These are phyloP conservation scores for Tothia fuscella DNA, from an alignment of 2,329 filamentous ascomycete species.

Conservation along the genomic window DNA sequence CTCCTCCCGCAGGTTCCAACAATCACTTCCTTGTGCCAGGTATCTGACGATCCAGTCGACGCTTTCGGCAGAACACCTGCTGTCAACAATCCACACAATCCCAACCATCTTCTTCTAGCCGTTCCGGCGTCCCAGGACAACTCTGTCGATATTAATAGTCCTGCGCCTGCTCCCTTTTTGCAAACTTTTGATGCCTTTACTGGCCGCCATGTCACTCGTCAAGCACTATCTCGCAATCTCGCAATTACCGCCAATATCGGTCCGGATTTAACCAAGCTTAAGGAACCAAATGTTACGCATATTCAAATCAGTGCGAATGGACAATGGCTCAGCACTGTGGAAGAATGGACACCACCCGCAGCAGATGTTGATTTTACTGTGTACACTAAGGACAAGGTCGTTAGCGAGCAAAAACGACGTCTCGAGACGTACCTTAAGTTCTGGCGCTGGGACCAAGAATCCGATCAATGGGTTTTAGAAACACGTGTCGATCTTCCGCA, in stretches of 20 bases:
- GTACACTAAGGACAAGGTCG: constrained; percentile 13
- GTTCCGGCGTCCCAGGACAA: constrained; percentile 37
- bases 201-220: constrained; percentile 67
- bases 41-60: constrained; percentile 13
- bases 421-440: constrained; percentile 81
- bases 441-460: constrained; percentile 56
- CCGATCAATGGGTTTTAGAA: constrained; percentile 55
- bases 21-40: no score
- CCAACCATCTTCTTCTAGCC: constrained; percentile 32
- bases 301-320: constrained; percentile 70
- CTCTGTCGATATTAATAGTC: background rate
- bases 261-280: constrained; percentile 56
- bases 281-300: constrained; percentile 65
- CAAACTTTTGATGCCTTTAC: constrained; percentile 81
- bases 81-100: constrained; percentile 28
- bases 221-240: constrained; percentile 81
- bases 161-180: constrained; percentile 42
- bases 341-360: constrained; percentile 72
- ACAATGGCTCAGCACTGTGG: constrained; percentile 79
- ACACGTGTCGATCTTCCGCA: constrained; percentile 80
- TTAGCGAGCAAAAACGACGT: constrained; percentile 35
- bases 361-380: constrained; percentile 53
- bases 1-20: background rate
- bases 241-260: constrained; percentile 69
- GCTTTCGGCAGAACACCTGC: constrained; percentile 23